Evolutionary conservation across 768 basidiomycete species (phyloP).

Genomic region (Scleroderma bovista): DNA sequence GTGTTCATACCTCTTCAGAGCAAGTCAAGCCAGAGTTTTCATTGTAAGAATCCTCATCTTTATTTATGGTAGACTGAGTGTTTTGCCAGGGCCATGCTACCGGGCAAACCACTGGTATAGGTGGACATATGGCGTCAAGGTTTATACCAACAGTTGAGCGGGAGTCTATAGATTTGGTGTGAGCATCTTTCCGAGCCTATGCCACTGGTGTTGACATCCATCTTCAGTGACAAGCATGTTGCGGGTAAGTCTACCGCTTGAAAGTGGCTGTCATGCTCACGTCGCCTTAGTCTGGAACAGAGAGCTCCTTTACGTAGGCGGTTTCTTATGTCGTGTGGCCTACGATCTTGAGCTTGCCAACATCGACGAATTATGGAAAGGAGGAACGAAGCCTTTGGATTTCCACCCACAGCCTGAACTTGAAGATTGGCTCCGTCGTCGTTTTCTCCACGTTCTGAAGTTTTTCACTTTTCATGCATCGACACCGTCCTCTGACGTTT

Average conservation of each 20-base stretch:
- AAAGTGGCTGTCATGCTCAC: background rate
- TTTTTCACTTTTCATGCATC: slow-evolving; percentile 90
- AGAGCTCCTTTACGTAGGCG: slow-evolving; percentile 81
- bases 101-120: slow-evolving; percentile 83
- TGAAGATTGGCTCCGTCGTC: slow-evolving; percentile 45
- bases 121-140: slow-evolving; percentile 65
- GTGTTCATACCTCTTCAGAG: slow-evolving; percentile 32
- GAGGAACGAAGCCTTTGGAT: slow-evolving; percentile 31
- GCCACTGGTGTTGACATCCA: background rate
- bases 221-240: slow-evolving; percentile 70
- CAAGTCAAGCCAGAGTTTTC: slow-evolving; percentile 73
- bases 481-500: slow-evolving; percentile 80
- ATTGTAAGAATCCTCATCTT: slow-evolving; percentile 48
- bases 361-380: slow-evolving; percentile 58
- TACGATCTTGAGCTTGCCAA: slow-evolving; percentile 78
- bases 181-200: slow-evolving; percentile 18
- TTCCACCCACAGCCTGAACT: slow-evolving; percentile 35
- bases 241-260: slow-evolving; percentile 41
- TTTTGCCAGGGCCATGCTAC: slow-evolving; percentile 76
- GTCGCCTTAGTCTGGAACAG: slow-evolving; percentile 74
- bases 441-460: slow-evolving; percentile 72
- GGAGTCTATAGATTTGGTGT: slow-evolving; percentile 88
- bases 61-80: slow-evolving; percentile 1
- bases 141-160: slow-evolving; percentile 97
- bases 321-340: slow-evolving; percentile 72